Evolutionary conservation across 257 asterid genomes (phyloP).

Genomic region (Lantana camara): DNA sequence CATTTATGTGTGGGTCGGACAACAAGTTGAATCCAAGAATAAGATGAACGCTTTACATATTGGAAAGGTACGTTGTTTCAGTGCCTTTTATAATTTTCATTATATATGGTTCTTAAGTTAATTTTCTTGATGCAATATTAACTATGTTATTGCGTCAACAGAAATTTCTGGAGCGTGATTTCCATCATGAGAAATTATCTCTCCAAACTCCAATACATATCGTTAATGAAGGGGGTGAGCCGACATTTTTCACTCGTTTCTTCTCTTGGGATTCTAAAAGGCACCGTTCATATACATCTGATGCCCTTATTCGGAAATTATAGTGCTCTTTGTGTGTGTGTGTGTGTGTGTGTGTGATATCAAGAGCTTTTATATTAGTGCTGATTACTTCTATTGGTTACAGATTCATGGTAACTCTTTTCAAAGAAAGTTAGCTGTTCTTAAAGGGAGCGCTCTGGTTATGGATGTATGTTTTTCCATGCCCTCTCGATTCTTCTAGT

Average conservation of each 20-base stretch:
- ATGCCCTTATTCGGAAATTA: not conserved
- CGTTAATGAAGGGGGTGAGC: slow-evolving; percentile 92
- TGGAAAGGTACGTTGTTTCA: slow-evolving; percentile 70
- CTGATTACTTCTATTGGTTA: slow-evolving; percentile 24
- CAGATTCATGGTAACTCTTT: slow-evolving; percentile 96
- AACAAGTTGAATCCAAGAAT: slow-evolving; percentile 65
- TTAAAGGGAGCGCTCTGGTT: slow-evolving; percentile 68
- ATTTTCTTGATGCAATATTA: not conserved
- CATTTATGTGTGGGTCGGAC: slow-evolving; percentile 95
- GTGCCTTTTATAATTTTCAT: not conserved
- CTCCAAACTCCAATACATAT: slow-evolving; percentile 72
- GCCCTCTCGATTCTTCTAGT: slow-evolving; percentile 16
- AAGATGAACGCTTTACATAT: slow-evolving; percentile 72
- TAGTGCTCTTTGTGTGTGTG: too few species aligned
- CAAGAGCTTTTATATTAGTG: slow-evolving; percentile 24
- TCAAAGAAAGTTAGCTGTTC: slow-evolving; percentile 80
- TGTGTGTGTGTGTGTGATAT: too few species aligned
- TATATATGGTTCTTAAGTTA: slow-evolving; percentile 2
- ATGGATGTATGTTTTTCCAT: slow-evolving; percentile 58
- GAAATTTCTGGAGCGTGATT: slow-evolving; percentile 89
- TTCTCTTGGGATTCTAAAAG: slow-evolving; percentile 89
- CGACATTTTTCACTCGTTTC: slow-evolving; percentile 86
- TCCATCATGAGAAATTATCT: slow-evolving; percentile 83
- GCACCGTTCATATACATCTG: slow-evolving; percentile 35
- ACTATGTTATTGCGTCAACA: slow-evolving; percentile 38